Evolutionary conservation across 805 yeast genomes (phyloP).

Genomic region (Tetrapisispora fleetii): DNA sequence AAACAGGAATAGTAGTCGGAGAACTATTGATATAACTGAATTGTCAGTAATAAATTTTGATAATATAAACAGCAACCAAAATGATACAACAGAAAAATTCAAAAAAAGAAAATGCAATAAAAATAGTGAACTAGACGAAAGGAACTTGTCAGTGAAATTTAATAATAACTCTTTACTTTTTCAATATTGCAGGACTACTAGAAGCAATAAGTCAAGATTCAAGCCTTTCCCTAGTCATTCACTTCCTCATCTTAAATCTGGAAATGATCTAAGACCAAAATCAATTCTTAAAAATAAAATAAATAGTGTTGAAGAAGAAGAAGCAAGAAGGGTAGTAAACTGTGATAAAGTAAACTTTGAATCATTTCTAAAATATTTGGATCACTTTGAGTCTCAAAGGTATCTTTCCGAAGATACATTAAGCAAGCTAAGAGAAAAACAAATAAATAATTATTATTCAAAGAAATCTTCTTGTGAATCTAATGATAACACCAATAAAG

Average conservation of each 20-base stretch:
- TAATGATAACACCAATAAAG: not conserved
- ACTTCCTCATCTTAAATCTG: not conserved
- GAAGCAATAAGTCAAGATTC: not conserved
- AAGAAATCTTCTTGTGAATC: not conserved
- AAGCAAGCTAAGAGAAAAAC: conserved; percentile 30
- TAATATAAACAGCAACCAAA: not conserved
- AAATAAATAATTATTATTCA: conserved; percentile 29
- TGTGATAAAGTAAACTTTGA: conserved; percentile 33
- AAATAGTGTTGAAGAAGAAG: conserved; percentile 30
- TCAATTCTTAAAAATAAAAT: conserved; percentile 32
- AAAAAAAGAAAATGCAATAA: conserved; percentile 2
- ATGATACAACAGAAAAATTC: not conserved
- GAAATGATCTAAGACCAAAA: conserved; percentile 8
- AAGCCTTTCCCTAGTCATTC: not conserved
- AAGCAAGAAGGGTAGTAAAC: conserved; percentile 29
- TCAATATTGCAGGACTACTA: not conserved
- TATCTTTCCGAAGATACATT: conserved; percentile 28
- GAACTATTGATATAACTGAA: conserved; percentile 7
- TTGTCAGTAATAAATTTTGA: not conserved
- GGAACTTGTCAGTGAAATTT: not conserved
- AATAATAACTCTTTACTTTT: not conserved
- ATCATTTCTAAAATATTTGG: conserved; percentile 30
- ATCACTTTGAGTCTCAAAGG: conserved; percentile 30
- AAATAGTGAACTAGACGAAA: not conserved
- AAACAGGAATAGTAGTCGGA: conserved; percentile 5